Percentiles rank a stretch among this genome's conserved stretches.
Conservation (phyloP, 345 rosid species). For the Kernera saxatilis region DNA sequence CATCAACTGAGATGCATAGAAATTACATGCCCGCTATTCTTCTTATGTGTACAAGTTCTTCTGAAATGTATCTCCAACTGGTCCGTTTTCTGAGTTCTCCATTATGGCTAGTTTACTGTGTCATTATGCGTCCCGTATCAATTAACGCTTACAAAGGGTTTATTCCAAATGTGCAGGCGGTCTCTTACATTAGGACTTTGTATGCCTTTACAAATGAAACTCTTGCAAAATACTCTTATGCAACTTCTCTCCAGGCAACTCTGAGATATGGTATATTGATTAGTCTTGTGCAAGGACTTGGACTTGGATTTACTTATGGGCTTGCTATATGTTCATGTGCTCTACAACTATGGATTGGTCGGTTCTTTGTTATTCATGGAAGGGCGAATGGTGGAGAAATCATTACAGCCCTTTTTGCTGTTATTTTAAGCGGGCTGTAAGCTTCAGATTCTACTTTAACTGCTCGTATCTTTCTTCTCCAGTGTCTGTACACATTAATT, state of each 20-base stretch:
- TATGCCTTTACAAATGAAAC: conserved; percentile 99
- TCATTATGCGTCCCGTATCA: not conserved
- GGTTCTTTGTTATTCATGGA: conserved; percentile 55
- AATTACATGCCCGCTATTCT: not conserved
- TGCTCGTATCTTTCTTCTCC: conserved; percentile 7
- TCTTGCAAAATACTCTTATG: conserved; percentile 96
- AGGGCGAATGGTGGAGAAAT: conserved; percentile 94
- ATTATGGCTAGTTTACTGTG: conserved; percentile 7
- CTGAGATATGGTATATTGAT: conserved; percentile 91
- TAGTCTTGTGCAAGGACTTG: conserved; percentile 99
- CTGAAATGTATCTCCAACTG: not conserved
- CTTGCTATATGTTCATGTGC: conserved; percentile 99
- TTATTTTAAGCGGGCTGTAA: conserved; percentile 99
- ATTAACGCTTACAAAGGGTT: conserved; percentile 3
- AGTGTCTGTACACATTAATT: conserved; percentile 38
- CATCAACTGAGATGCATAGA: not conserved
- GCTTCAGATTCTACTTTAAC: conserved; percentile 34
- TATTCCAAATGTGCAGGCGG: conserved; percentile 60
- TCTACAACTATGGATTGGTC: conserved; percentile 96
- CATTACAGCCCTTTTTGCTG: conserved; percentile 84
- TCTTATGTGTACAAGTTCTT: conserved; percentile 1
- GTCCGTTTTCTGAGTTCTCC: not conserved
- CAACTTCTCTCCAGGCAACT: conserved; percentile 96
- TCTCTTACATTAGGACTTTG: conserved; percentile 80
- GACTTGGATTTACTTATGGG: conserved; percentile 98